These are phyloP conservation scores for Akanthomyces uredinophilus DNA, from an alignment of 2,329 filamentous ascomycete species.

Conservation along the genomic window DNA sequence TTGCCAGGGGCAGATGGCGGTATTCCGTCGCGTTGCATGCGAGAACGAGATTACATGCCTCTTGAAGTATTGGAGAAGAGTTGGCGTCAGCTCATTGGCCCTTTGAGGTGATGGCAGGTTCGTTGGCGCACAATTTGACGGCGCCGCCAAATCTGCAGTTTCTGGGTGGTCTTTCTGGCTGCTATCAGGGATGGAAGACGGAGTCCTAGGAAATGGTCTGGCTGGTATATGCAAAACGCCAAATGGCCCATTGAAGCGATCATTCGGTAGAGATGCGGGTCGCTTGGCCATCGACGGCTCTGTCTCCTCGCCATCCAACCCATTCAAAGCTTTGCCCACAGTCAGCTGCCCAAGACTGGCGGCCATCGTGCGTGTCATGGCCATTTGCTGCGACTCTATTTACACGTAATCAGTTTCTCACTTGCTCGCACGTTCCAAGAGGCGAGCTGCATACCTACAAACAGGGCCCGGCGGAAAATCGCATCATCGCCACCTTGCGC, in stretches of 20 bases:
- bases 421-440: neutral
- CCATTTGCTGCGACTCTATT: slow-evolving; percentile 1
- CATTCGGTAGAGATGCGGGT: neutral
- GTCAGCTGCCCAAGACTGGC: neutral
- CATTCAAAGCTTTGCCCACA: neutral
- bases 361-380: neutral
- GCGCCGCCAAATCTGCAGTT: neutral
- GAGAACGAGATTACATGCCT: neutral
- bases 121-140: neutral
- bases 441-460: neutral
- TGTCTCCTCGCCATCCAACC: neutral
- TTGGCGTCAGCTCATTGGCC: neutral
- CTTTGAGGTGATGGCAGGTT: neutral
- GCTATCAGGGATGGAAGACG: neutral
- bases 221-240: neutral
- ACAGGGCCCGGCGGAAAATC: neutral
- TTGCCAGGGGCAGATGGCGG: neutral
- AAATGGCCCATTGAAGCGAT: slow-evolving; percentile 1
- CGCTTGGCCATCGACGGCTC: no score
- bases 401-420: neutral
- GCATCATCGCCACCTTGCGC: neutral
- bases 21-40: neutral
- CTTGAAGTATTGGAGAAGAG: slow-evolving; percentile 1
- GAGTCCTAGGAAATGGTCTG: neutral
- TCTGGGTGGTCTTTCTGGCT: neutral